These are phyloP conservation scores for Lithospermum erythrorhizon DNA, from an alignment of 257 asterid genomes.

Conservation along the genomic window DNA sequence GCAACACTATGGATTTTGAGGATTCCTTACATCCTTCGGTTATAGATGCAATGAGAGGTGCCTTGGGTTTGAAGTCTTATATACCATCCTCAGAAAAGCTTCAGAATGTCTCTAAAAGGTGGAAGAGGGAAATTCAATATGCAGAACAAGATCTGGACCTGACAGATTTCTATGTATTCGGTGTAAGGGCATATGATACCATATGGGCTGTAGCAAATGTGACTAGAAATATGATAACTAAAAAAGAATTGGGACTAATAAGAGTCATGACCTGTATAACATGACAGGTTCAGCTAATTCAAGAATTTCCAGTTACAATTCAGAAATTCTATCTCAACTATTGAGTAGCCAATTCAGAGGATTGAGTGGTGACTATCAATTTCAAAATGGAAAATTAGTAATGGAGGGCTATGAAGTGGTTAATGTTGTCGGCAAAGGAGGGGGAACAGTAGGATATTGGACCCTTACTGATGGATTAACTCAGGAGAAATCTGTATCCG, in stretches of 20 bases:
- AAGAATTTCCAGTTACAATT: background rate
- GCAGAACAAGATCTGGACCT: slow-evolving; percentile 8
- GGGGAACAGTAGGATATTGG: slow-evolving; percentile 22
- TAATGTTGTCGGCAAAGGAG: slow-evolving; percentile 31
- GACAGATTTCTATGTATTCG: slow-evolving; percentile 16
- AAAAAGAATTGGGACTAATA: too few relatives aligned
- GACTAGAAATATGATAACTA: slow-evolving; percentile 11
- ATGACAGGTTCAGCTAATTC: background rate
- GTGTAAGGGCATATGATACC: slow-evolving; percentile 37
- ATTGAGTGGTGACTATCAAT: slow-evolving; percentile 19
- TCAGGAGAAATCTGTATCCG: background rate
- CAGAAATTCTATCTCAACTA: slow-evolving; percentile 6
- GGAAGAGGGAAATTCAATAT: slow-evolving; percentile 22
- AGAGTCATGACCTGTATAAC: background rate
- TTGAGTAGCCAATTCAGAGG: slow-evolving; percentile 12
- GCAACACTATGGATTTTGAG: slow-evolving; percentile 27
- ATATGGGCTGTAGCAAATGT: slow-evolving; percentile 28
- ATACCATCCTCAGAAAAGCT: slow-evolving; percentile 20
- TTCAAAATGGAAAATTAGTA: slow-evolving; percentile 19
- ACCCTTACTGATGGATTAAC: background rate
- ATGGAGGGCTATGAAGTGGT: slow-evolving; percentile 21
- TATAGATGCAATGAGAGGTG: slow-evolving; percentile 28
- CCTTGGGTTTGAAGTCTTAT: slow-evolving; percentile 27
- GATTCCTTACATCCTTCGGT: slow-evolving; percentile 15
- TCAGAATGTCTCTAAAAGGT: slow-evolving; percentile 16